Evolutionary conservation across 306 rosid genomes (phyloP).

Genomic region (Vigna reflexopilosa): DNA sequence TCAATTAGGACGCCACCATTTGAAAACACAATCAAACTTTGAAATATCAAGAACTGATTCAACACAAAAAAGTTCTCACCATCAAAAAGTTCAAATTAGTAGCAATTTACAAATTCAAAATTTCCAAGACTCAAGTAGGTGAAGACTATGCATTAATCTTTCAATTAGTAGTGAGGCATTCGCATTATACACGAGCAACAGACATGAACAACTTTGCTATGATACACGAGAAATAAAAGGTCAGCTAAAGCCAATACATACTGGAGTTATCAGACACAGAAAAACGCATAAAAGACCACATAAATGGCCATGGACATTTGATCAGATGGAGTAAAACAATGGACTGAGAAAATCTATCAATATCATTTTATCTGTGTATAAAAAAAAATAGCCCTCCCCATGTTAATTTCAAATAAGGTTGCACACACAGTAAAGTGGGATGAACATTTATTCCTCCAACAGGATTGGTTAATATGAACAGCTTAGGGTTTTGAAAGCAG

Average conservation of each 20-base stretch:
- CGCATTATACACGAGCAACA: slow-evolving; percentile 20
- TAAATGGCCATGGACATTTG: slow-evolving; percentile 7
- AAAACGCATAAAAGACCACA: slow-evolving; percentile 29
- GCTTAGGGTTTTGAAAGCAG: background rate
- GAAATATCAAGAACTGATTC: background rate
- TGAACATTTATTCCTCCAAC: slow-evolving; percentile 20
- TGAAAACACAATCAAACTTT: no score
- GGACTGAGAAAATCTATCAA: background rate
- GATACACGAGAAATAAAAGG: no score
- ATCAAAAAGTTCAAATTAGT: slow-evolving; percentile 26
- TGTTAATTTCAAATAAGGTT: slow-evolving; percentile 5
- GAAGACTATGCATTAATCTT: slow-evolving; percentile 24
- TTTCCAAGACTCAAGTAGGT: slow-evolving; percentile 5
- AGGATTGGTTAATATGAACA: slow-evolving; percentile 7
- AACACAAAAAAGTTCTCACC: slow-evolving; percentile 27
- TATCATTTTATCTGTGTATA: background rate
- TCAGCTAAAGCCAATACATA: background rate
- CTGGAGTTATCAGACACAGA: background rate
- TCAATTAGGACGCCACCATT: slow-evolving; percentile 27
- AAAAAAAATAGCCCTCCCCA: background rate
- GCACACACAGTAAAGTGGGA: background rate
- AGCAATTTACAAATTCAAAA: background rate
- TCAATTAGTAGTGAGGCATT: background rate
- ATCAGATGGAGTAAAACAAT: slow-evolving; percentile 26
- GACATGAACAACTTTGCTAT: no score